phyloP scores from a whole-genome alignment of 2,329 filamentous ascomycete species.

The Pestalotiopsis sp. region DNA sequence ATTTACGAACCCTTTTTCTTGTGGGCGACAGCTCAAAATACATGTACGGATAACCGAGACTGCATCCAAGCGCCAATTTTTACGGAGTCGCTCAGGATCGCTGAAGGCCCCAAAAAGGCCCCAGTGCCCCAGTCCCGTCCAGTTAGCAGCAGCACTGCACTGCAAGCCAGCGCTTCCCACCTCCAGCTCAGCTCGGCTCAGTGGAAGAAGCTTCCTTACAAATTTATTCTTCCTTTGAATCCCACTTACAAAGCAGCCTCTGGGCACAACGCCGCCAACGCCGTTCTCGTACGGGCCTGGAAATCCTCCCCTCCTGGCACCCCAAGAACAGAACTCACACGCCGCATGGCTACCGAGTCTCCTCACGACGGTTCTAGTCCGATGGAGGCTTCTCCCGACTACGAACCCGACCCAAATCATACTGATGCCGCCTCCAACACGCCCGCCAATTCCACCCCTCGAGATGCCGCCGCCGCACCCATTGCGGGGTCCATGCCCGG shows the following conservation, averaged over 20 bases:
- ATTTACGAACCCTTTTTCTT: not conserved
- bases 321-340: not conserved
- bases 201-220: not conserved
- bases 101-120: not conserved
- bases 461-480: not conserved
- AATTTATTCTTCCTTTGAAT: not conserved
- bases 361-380: slow-evolving; percentile 9
- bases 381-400: slow-evolving; percentile 7
- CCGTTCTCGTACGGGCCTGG: not conserved
- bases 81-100: not conserved
- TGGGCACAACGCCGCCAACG: not conserved
- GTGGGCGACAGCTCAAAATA: not conserved
- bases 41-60: slow-evolving; percentile 3
- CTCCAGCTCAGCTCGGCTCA: not conserved
- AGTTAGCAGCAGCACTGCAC: not conserved
- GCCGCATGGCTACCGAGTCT: slow-evolving; percentile 8
- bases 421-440: slow-evolving; percentile 3
- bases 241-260: not conserved
- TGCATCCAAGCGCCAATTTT: slow-evolving; percentile 8
- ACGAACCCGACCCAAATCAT: not conserved
- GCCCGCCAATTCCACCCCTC: slow-evolving; percentile 7
- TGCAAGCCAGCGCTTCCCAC: not conserved
- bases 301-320: not conserved
- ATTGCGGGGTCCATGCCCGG: slow-evolving; percentile 3
- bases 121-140: not conserved